Conservation (phyloP, 192 early-diverging fungal species). For the Entomortierella beljakovae region DNA sequence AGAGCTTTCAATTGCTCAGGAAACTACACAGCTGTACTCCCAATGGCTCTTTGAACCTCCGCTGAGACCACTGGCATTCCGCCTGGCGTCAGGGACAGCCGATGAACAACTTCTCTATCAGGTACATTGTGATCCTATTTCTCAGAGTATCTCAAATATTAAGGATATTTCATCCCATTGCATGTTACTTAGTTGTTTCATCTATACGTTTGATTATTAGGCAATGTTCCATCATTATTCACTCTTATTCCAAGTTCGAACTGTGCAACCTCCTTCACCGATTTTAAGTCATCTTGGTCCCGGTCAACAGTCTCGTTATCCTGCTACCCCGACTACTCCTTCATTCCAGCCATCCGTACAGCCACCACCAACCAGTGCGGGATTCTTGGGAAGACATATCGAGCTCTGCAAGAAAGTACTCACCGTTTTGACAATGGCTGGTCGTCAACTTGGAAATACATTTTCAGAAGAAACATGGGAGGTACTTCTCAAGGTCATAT, state of each 20-base stretch:
- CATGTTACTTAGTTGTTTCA: no score
- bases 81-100: constrained; percentile 46
- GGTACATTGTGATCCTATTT: constrained; percentile 42
- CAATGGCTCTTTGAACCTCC: constrained; percentile 80
- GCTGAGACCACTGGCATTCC: constrained; percentile 70
- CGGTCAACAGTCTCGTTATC: constrained; percentile 19
- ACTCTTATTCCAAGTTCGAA: constrained; percentile 67
- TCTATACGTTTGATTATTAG: constrained; percentile 55
- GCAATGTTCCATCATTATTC: constrained; percentile 84
- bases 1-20: constrained; percentile 73
- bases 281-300: not conserved
- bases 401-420: constrained; percentile 82
- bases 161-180: no score
- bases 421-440: constrained; percentile 69
- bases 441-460: constrained; percentile 64
- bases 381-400: constrained; percentile 66
- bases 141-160: not conserved
- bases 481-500: constrained; percentile 81
- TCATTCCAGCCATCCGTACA: constrained; percentile 13
- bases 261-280: constrained; percentile 42
- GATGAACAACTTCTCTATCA: constrained; percentile 80
- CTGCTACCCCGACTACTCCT: constrained; percentile 36
- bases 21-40: constrained; percentile 76
- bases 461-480: constrained; percentile 85
- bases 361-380: constrained; percentile 29